Conservation (phyloP, 2,329 filamentous ascomycete genomes). For the Fusarium bulbicola region DNA sequence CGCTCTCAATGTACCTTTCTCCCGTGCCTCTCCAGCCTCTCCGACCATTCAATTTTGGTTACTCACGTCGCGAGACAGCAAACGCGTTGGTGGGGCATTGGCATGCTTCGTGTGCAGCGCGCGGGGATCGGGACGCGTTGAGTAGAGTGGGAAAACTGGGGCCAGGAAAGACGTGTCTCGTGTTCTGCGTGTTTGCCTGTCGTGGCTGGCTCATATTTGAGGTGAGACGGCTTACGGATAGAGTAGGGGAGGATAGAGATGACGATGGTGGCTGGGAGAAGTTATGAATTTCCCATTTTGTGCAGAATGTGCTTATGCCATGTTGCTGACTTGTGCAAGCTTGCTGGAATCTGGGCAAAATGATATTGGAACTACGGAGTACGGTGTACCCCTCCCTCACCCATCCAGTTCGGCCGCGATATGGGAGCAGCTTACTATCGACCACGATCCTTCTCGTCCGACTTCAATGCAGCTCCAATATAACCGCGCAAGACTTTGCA, state of each 20-base stretch:
- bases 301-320: neutral
- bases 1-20: neutral
- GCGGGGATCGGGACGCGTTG: neutral
- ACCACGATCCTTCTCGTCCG: neutral
- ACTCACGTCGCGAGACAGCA: neutral
- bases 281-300: fast-evolving
- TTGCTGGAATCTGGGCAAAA: neutral
- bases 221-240: no score
- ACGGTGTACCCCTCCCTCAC: neutral
- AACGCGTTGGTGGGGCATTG: neutral
- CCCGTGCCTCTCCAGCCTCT: neutral
- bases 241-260: neutral
- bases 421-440: no score
- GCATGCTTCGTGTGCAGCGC: neutral
- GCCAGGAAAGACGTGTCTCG: neutral
- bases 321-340: neutral
- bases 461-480: fast-evolving
- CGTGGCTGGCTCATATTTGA: neutral
- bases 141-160: neutral
- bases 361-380: neutral
- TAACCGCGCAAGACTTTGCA: neutral
- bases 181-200: neutral
- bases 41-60: neutral
- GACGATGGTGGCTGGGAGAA: neutral
- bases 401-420: neutral